phyloP scores from a whole-genome alignment of 225 moss, liverwort and hornwort species.

The Pseudisothecium myosuroides region DNA sequence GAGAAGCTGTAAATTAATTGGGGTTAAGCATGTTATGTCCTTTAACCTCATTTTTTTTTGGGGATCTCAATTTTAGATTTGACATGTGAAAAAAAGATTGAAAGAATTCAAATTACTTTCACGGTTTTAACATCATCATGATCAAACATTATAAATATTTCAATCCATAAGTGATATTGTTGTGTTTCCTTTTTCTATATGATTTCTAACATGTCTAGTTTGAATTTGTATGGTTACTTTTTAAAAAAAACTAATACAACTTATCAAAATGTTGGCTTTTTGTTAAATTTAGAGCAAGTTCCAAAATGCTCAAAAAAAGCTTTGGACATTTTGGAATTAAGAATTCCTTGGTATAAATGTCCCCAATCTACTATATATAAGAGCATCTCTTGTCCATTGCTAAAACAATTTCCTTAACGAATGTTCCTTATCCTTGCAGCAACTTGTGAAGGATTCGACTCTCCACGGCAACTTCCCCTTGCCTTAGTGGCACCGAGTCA shows the following conservation, averaged over 20 bases:
- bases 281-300: neutral
- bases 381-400: no score
- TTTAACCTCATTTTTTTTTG: neutral
- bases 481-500: no score
- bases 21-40: neutral
- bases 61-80: neutral
- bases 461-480: no score
- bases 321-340: neutral
- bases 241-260: neutral
- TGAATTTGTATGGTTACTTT: neutral
- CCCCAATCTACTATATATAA: neutral
- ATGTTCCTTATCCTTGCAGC: no score
- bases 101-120: neutral
- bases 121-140: neutral
- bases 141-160: neutral
- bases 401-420: no score
- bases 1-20: neutral
- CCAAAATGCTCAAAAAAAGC: neutral
- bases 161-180: neutral
- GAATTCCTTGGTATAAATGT: neutral
- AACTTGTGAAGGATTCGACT: no score
- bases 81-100: neutral
- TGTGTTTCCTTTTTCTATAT: neutral
- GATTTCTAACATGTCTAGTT: neutral
- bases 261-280: neutral